phyloP scores from a whole-genome alignment of 139 green algal species.

The Chlamydomonas incerta region DNA sequence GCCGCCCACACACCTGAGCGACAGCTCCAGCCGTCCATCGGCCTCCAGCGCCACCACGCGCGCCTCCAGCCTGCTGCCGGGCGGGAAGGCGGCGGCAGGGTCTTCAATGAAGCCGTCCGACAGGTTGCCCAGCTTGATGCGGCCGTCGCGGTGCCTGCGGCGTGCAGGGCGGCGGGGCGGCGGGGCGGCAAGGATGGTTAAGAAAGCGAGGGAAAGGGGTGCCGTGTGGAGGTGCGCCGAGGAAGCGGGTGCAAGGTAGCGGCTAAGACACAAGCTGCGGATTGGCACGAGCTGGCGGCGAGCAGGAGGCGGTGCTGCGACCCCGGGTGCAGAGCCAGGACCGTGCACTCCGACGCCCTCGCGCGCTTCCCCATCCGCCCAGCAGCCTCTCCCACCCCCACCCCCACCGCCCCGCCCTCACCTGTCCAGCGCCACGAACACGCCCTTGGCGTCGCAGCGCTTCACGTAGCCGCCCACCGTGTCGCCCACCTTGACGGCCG shows the following conservation, averaged over 20 bases:
- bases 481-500: neutral
- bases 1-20: conserved; percentile 60
- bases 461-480: conserved; percentile 79
- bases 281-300: too few species aligned
- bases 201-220: too few species aligned
- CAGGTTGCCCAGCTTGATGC: conserved; percentile 86
- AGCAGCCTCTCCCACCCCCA: too few species aligned
- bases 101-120: conserved; percentile 86
- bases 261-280: too few species aligned
- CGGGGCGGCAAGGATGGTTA: neutral
- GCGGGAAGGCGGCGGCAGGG: conserved; percentile 80
- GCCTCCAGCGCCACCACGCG: conserved; percentile 7
- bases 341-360: too few species aligned
- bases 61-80: conserved; percentile 72
- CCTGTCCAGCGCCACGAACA: conserved; percentile 65
- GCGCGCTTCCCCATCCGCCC: too few species aligned
- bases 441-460: conserved; percentile 59
- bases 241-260: too few species aligned
- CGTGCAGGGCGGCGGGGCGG: neutral
- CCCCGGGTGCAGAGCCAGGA: too few species aligned
- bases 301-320: too few species aligned
- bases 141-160: conserved; percentile 64
- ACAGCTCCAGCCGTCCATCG: conserved; percentile 72
- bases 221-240: neutral
- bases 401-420: neutral